Evolutionary conservation across 768 basidiomycete genomes (phyloP).

Genomic region (Mycena kentingensis): DNA sequence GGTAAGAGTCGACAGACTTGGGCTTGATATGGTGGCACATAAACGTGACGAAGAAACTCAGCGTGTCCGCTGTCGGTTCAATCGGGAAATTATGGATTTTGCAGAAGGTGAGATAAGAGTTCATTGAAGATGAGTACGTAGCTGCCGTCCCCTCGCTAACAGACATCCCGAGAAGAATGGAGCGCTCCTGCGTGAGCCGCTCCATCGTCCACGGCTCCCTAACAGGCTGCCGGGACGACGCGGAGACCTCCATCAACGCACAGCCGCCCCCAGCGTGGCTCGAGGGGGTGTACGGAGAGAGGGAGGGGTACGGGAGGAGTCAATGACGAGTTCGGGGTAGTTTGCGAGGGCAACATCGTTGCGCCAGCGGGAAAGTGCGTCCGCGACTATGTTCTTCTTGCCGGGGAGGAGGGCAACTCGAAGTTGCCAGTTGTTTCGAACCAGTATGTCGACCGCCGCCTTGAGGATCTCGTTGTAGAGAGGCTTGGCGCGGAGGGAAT

Average conservation of each 20-base stretch:
- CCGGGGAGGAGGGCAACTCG: slow-evolving; percentile 23
- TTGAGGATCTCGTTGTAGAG: slow-evolving; percentile 23
- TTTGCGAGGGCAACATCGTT: background rate
- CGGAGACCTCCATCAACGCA: slow-evolving; percentile 21
- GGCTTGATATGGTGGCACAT: slow-evolving; percentile 41
- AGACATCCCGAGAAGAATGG: slow-evolving; percentile 26
- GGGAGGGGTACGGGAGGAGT: too few relatives aligned
- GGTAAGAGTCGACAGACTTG: slow-evolving; percentile 35
- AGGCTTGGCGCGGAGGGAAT: slow-evolving; percentile 15
- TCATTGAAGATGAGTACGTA: slow-evolving; percentile 33
- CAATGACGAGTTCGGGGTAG: too few relatives aligned
- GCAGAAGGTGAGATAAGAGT: slow-evolving; percentile 37
- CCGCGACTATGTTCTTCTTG: slow-evolving; percentile 22
- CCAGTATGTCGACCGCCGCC: slow-evolving; percentile 6
- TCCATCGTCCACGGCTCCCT: slow-evolving; percentile 38
- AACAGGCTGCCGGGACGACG: slow-evolving; percentile 32
- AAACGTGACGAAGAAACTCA: slow-evolving; percentile 39
- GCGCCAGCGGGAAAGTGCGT: slow-evolving; percentile 23
- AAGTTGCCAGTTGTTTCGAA: slow-evolving; percentile 9
- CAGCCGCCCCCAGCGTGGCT: slow-evolving; percentile 29
- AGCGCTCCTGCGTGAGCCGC: slow-evolving; percentile 30
- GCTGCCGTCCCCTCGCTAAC: slow-evolving; percentile 24
- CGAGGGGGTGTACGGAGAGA: too few relatives aligned
- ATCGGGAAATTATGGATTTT: slow-evolving; percentile 28
- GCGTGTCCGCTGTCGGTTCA: slow-evolving; percentile 35